Conservation (phyloP, 257 asterid species). For the Parsonsia alboflavescens region DNA sequence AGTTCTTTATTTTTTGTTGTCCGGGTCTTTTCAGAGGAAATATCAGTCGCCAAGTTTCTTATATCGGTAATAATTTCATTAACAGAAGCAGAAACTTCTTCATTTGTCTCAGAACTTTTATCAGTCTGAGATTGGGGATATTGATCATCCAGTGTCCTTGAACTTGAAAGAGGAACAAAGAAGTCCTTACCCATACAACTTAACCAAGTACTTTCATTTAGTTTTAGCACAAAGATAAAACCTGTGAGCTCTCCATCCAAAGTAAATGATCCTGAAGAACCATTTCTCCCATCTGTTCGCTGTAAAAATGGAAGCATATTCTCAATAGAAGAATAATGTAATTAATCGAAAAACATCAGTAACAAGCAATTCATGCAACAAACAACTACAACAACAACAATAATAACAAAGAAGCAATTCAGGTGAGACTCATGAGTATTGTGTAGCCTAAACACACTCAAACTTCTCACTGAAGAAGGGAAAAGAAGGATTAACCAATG, state of each 20-base stretch:
- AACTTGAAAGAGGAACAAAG: constrained; percentile 52
- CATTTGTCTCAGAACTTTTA: constrained; percentile 30
- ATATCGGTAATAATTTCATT: constrained; percentile 77
- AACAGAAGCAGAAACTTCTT: constrained; percentile 39
- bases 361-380: background rate
- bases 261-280: constrained; percentile 61
- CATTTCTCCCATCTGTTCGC: constrained; percentile 48
- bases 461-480: background rate
- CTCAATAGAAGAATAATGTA: constrained; percentile 18
- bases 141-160: constrained; percentile 22
- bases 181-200: constrained; percentile 74
- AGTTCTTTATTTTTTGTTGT: constrained; percentile 56
- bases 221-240: constrained; percentile 78
- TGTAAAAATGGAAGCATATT: constrained; percentile 34
- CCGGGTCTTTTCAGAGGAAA: constrained; percentile 57
- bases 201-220: constrained; percentile 70
- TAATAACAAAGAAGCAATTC: constrained; percentile 7
- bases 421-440: background rate
- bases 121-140: constrained; percentile 25
- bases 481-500: background rate
- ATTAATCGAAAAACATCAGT: constrained; percentile 3
- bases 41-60: constrained; percentile 59
- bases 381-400: background rate
- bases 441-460: background rate
- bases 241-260: constrained; percentile 53